Evolutionary conservation across 1,284 basidiomycete genomes (phyloP).

Genomic region (Amylostereum areolatum): DNA sequence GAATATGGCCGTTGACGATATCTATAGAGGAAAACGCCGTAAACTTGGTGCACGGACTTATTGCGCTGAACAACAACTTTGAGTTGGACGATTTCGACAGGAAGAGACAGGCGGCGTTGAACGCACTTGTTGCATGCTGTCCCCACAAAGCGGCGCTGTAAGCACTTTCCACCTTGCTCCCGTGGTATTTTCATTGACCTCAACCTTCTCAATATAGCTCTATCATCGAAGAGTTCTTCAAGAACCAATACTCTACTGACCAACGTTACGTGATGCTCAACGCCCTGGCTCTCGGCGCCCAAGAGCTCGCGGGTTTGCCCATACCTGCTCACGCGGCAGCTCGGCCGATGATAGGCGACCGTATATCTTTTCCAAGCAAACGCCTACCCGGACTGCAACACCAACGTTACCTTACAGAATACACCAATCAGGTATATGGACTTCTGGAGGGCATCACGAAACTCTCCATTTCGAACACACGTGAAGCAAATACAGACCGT

Average conservation of each 20-base stretch:
- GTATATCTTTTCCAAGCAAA: constrained; percentile 70
- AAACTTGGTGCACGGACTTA: constrained; percentile 69
- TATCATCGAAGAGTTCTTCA: constrained; percentile 91
- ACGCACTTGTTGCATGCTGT: constrained; percentile 74
- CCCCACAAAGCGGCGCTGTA: constrained; percentile 78
- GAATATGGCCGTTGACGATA: constrained; percentile 3
- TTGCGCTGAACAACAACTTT: constrained; percentile 80
- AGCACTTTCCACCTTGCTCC: constrained; percentile 25
- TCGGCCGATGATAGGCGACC: constrained; percentile 27
- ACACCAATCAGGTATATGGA: constrained; percentile 35
- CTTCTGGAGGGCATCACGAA: constrained; percentile 57
- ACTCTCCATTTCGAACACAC: constrained; percentile 50
- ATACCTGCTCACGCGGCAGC: constrained; percentile 34
- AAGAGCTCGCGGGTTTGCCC: constrained; percentile 76
- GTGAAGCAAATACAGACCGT: constrained; percentile 42
- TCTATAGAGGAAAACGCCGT: constrained; percentile 79
- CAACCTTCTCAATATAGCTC: constrained; percentile 37
- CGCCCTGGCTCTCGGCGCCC: constrained; percentile 78
- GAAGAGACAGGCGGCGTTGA: constrained; percentile 71
- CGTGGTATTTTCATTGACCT: constrained; percentile 2
- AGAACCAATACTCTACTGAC: constrained; percentile 81
- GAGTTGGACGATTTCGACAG: constrained; percentile 76
- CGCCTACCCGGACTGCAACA: constrained; percentile 68
- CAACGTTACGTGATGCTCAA: constrained; percentile 85
- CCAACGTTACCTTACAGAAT: constrained; percentile 50